Percentiles rank a stretch among this genome's conserved stretches.
These are phyloP conservation scores for Ustilago hordei DNA, from an alignment of 1,284 basidiomycete genomes.

Conservation along the genomic window DNA sequence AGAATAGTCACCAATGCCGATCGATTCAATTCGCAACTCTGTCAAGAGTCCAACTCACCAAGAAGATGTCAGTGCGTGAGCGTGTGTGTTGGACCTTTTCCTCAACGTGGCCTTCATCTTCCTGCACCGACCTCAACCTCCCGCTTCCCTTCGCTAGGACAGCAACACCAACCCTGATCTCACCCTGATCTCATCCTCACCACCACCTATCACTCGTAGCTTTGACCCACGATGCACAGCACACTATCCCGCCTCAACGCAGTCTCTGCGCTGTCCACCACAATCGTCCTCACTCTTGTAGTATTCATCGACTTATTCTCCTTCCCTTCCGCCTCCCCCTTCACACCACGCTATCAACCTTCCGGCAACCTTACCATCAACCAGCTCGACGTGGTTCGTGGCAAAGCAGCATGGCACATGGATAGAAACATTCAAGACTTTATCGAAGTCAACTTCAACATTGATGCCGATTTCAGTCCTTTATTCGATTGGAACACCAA, in stretches of 20 bases:
- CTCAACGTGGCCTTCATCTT: conserved; percentile 13
- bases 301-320: conserved; percentile 59
- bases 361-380: conserved; percentile 75
- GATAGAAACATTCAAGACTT: conserved; percentile 62
- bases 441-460: conserved; percentile 49
- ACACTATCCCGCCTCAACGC: conserved; percentile 78
- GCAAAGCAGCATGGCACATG: conserved; percentile 52
- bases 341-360: conserved; percentile 62
- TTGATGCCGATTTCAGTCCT: conserved; percentile 77
- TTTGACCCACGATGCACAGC: conserved; percentile 40
- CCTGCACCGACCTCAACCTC: neutral
- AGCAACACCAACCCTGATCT: neutral
- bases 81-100: neutral
- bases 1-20: neutral
- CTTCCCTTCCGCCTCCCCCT: conserved; percentile 21
- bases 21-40: neutral
- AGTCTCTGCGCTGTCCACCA: conserved; percentile 75
- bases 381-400: conserved; percentile 73
- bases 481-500: conserved; percentile 96
- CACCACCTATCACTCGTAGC: neutral
- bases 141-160: no score
- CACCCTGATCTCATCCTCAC: neutral
- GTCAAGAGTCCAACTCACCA: neutral
- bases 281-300: conserved; percentile 75
- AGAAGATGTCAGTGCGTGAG: conserved; percentile 5